Evolutionary conservation across 352 stramenopile species (phyloP), one percentile per base, ranked within the genome.

Genomic region (Pythium aphanidermatum): DNA sequence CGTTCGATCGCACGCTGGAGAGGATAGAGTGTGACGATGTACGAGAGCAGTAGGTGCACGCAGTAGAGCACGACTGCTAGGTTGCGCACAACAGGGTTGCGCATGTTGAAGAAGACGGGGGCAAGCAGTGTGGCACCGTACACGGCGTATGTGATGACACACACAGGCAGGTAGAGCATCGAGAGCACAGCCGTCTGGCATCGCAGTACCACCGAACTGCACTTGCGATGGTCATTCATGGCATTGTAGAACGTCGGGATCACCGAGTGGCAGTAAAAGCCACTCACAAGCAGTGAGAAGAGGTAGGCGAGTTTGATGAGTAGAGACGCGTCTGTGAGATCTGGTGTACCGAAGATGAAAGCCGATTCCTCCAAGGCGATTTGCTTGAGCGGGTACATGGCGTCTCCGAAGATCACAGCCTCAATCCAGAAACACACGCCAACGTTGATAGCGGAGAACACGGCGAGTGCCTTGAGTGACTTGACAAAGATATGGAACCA

Each of bases 71-170:
- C 71, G 45, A 86, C 79, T 11, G 78, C 70, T 26, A 90, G 31
- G 47, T 84, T 77, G 25, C 74, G 74, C 46, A 90, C 75, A 41
- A 85, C 56, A 6, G 59, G 47, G 53, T 87, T 90, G 37, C 78
- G 73, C 74, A 90, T 84, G 46, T 90, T 90, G 56, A 90, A 90
- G 51, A 90, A 86, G 19, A 90, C 70, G 0, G 78, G 78, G 23
- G 78, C 75, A 53, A 87, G 60, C 2, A 90, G 65, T 23, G 73
- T 85, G n/a, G 66, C 64, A 2, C 78, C 78, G 44, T 90, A 90
- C 8, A 87, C 78, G 1, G 78, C 74, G 51, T 81, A 90, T 19
- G 75, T 86, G 36, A 90, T 58, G 43, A 67, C 72, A 60, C 78
- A 90, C 52, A 90, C 76, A 7, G 78, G 78, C 20, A 87, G 51